Evolutionary conservation across 1,284 basidiomycete genomes (phyloP), one percentile per base, ranked within the genome.

Genomic region (Ceratobasidium sp.): DNA sequence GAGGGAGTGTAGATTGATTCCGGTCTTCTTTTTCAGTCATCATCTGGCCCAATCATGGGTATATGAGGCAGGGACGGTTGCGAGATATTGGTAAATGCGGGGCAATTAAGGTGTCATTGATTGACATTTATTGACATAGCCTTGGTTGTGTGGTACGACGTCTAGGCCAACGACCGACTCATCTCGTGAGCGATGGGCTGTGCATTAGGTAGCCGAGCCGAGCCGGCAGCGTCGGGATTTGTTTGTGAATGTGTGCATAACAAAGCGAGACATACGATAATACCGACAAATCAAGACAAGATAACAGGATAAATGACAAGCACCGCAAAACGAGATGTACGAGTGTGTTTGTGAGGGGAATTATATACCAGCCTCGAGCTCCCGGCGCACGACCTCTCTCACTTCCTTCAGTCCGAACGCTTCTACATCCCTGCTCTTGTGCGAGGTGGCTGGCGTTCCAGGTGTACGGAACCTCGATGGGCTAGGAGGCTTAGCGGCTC

Each of bases 371-470:
- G 31, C 81, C 79, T 93, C 92, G 77, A 93, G 82, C 82, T 93
- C 92, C 76, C 85, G 85, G 77, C 92, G 86, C 79, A 93, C 90
- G 78, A 91, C 88, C 82, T 93, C 92, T 75, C 92, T 83, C 56
- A 93, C 92, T 80, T 92, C 87, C 48, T 92, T 85, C 77, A 93
- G 82, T 0, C 92, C 91, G 46, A 91, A 89, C 16, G 83, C 86
- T 79, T 92, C 90, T 1, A 16, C 31, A 83, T 84, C 79, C 88
- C 90, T 41, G 93, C 89, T 74, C 87, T 83, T 74, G 86, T 86
- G 1, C 19, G 43, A 3, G 75, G 41, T 24, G 39, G 31, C 41
- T 29, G 54, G 46, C 13, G 29, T 58, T 31, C 37, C 34, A 56
- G 46, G 41, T 22, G 64, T 41, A 5, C 48, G 51, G 24, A 68